phyloP scores from a whole-genome alignment of 441 rosid species.

The Syzygium malaccense region DNA sequence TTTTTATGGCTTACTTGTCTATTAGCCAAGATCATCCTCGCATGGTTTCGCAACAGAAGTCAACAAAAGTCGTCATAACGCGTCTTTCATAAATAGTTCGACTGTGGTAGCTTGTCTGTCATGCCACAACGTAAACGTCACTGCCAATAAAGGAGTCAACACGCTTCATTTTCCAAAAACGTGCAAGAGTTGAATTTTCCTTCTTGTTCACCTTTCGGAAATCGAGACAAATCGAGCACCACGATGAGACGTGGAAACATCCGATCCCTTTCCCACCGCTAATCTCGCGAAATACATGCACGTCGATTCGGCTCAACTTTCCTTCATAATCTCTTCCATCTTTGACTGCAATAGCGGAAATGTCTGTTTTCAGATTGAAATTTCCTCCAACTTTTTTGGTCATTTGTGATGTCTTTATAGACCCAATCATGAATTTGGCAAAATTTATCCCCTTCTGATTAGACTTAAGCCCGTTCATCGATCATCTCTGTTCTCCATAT shows the following conservation, averaged over 20 bases:
- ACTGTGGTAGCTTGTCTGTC: too few species aligned
- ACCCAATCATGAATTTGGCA: background rate
- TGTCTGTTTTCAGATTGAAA: background rate
- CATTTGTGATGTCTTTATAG: background rate
- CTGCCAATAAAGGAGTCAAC: too few species aligned
- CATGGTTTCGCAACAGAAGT: too few species aligned
- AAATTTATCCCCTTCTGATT: background rate
- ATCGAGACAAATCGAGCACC: background rate
- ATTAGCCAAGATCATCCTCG: too few species aligned
- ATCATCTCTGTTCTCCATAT: background rate
- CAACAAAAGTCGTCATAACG: too few species aligned
- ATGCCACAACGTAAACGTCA: too few species aligned
- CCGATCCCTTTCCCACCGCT: background rate
- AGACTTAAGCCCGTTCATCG: background rate
- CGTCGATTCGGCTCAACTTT: background rate
- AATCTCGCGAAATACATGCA: background rate
- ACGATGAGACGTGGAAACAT: background rate
- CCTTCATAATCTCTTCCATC: background rate
- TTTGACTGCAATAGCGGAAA: background rate
- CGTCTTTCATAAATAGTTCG: too few species aligned
- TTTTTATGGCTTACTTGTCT: too few species aligned
- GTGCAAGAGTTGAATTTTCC: too few species aligned
- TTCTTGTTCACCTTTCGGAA: background rate
- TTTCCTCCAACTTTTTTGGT: background rate
- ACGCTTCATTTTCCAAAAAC: too few species aligned